These are phyloP conservation scores for Dictyophora rubrovolvata DNA, from an alignment of 768 basidiomycete genomes.

Conservation along the genomic window DNA sequence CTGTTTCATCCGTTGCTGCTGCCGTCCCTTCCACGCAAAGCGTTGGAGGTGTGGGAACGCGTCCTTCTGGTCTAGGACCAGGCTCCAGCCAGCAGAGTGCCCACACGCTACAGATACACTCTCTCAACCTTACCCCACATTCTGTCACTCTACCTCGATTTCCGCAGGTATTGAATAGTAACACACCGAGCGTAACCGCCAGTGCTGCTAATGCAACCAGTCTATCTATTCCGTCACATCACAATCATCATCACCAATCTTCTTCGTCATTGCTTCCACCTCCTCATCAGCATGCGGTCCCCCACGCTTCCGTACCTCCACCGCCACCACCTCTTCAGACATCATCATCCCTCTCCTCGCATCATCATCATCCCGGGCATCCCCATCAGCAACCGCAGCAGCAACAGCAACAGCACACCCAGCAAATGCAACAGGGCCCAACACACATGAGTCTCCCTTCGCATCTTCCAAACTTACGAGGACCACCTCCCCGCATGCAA, in stretches of 20 bases:
- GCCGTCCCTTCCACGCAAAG: background rate
- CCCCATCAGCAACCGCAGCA: background rate
- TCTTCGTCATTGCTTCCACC: background rate
- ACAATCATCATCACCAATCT: background rate
- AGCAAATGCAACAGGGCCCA: constrained; percentile 11
- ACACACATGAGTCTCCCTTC: constrained; percentile 6
- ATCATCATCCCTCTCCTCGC: background rate
- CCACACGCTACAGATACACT: background rate
- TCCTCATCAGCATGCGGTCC: background rate
- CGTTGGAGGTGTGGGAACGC: background rate
- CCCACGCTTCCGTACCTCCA: background rate
- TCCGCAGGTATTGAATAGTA: background rate
- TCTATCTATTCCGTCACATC: background rate
- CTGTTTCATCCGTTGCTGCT: background rate
- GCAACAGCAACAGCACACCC: constrained; percentile 11
- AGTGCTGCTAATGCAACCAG: background rate
- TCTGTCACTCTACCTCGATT: background rate
- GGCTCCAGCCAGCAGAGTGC: background rate
- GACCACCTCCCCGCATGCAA: constrained; percentile 19
- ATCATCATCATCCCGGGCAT: background rate
- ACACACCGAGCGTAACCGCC: background rate
- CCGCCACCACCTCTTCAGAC: background rate
- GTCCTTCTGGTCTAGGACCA: background rate
- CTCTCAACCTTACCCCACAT: background rate
- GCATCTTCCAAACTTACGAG: constrained; percentile 15